Evolutionary conservation across 768 basidiomycete genomes (phyloP), one percentile per base, ranked within the genome.

Genomic region (Mycena haematopus): DNA sequence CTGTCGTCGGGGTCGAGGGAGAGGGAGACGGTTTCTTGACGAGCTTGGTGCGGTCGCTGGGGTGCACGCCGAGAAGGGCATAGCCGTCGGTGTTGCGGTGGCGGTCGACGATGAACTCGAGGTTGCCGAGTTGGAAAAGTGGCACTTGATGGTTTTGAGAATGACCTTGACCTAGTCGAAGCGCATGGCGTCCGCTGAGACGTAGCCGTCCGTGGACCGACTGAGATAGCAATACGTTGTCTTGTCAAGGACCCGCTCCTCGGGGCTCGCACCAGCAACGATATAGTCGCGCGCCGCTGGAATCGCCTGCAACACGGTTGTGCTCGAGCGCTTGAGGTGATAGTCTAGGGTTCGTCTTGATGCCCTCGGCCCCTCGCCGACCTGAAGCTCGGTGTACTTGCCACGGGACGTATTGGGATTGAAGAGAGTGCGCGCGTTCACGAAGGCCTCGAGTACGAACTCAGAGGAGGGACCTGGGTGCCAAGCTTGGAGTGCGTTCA

Each of bases 261-360:
- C 97, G 0, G 85, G 71, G 0, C 90, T 87, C 1, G 95, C 95
- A 25, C 97, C 96, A 0, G 94, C 91, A 60, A 96, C 88, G 70
- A 99, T 86, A 74, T 97, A 97, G 74, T 99, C 96, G 87, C 75
- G 99, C 96, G 57, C 95, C 95, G 0, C 89, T 92, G 0, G 93
- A 91, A 0, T 91, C 86, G 22, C 87, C 86, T 7, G 93, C 85
- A 19, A 98, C 94, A 11, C 95, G 88, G 68, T 89, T 92, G 56
- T 92, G 82, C 74, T 98, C 95, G n/a, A n/a, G n/a, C n/a, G n/a
- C n/a, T n/a, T n/a, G 54, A 99, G 84, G 76, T 96, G 96, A 78
- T 99, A 98, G 72, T 98, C 95, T 65, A 99, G 87, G n/a, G n/a
- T n/a, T n/a, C 0, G 95, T 96, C 76, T 99, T 99, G 73, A 94